phyloP scores from a whole-genome alignment of 139 green algal species.

The Chara braunii region DNA sequence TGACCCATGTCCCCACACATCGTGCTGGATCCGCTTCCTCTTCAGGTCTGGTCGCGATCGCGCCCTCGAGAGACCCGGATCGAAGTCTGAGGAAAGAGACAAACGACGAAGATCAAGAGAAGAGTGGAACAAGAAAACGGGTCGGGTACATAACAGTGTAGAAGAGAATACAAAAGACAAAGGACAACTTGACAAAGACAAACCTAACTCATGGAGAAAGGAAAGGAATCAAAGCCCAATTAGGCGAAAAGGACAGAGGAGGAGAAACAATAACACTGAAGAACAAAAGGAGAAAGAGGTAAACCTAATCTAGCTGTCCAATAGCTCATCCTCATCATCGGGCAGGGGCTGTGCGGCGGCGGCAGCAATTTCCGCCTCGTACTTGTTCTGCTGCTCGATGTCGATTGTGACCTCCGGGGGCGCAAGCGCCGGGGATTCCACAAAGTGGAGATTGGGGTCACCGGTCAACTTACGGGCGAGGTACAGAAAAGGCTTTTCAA shows the following conservation, averaged over 20 bases:
- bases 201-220: too few relatives aligned
- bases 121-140: neutral
- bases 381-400: constrained; percentile 71
- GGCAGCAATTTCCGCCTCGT: constrained; percentile 67
- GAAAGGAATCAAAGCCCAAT: too few relatives aligned
- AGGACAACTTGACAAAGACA: too few relatives aligned
- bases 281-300: neutral
- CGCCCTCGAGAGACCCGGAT: too few relatives aligned
- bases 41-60: too few relatives aligned
- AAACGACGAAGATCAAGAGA: too few relatives aligned
- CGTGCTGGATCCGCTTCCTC: too few relatives aligned
- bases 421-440: constrained; percentile 79
- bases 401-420: constrained; percentile 93
- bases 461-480: constrained; percentile 93
- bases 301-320: constrained; percentile 33
- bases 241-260: neutral
- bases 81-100: too few relatives aligned
- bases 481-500: constrained; percentile 99
- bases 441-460: constrained; percentile 86
- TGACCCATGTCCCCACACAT: too few relatives aligned
- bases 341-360: constrained; percentile 64
- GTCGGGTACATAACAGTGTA: neutral
- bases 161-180: neutral
- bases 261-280: neutral
- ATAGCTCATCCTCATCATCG: constrained; percentile 72